Conservation (phyloP, 768 basidiomycete species). For the Candolleomyces eurysporus region DNA sequence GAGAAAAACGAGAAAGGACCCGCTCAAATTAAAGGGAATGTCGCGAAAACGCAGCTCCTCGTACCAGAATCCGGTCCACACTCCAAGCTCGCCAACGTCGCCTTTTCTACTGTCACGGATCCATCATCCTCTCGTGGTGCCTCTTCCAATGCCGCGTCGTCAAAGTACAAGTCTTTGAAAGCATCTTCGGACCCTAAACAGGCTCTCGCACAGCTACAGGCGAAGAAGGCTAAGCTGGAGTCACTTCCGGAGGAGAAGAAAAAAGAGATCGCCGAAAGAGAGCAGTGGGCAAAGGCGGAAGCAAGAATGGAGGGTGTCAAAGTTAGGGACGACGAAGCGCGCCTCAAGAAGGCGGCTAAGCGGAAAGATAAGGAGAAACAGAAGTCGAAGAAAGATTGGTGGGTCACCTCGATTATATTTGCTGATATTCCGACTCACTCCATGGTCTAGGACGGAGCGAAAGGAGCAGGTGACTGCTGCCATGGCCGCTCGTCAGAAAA, state of each 20-base stretch:
- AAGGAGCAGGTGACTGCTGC: constrained; percentile 73
- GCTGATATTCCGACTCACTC: neutral
- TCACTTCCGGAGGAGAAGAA: constrained; percentile 81
- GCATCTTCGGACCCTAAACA: constrained; percentile 79
- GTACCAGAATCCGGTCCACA: constrained; percentile 50
- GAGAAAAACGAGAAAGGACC: constrained; percentile 39
- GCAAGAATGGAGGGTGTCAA: constrained; percentile 88
- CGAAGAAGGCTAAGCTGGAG: constrained; percentile 76
- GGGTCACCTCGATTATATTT: constrained; percentile 22
- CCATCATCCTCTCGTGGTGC: constrained; percentile 21
- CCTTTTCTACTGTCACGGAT: constrained; percentile 65
- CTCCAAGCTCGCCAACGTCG: constrained; percentile 53
- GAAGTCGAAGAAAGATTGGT: constrained; percentile 88
- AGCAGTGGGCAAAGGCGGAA: constrained; percentile 89
- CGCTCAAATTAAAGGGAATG: constrained; percentile 47
- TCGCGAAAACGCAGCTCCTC: constrained; percentile 64
- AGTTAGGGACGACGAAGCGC: constrained; percentile 79
- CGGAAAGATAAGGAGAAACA: constrained; percentile 86
- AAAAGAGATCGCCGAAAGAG: constrained; percentile 73
- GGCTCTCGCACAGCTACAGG: constrained; percentile 77
- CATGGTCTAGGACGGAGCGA: constrained; percentile 68
- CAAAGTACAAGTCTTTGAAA: constrained; percentile 53
- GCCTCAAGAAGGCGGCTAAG: constrained; percentile 92
- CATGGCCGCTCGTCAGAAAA: constrained; percentile 87
- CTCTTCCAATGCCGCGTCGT: neutral